Evolutionary conservation across 2,329 filamentous ascomycete species (phyloP).

Genomic region (Xylaria sp.): DNA sequence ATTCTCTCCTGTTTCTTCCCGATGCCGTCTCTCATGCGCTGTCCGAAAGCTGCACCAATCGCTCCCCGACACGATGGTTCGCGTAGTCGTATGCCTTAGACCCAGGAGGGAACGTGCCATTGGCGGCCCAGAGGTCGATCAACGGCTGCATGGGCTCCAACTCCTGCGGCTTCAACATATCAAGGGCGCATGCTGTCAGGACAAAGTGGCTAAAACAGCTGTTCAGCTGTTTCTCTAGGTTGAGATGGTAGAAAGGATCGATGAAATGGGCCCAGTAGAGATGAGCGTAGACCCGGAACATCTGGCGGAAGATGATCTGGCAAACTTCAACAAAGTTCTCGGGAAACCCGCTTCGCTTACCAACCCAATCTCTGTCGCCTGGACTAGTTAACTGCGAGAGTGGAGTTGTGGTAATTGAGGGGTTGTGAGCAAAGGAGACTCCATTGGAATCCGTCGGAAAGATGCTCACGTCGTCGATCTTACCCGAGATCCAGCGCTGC

Average conservation of each 20-base stretch:
- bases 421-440: constrained; percentile 73
- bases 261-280: constrained; percentile 97
- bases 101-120: constrained; percentile 85
- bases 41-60: constrained; percentile 62
- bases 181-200: constrained; percentile 80
- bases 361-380: constrained; percentile 80
- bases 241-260: constrained; percentile 85
- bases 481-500: constrained; percentile 96
- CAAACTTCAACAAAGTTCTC: constrained; percentile 89
- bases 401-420: constrained; percentile 67
- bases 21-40: constrained; percentile 37
- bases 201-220: constrained; percentile 90
- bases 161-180: constrained; percentile 88
- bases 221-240: constrained; percentile 83
- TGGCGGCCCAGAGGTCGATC: constrained; percentile 90
- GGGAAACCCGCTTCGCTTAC: constrained; percentile 93
- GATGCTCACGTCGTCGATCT: constrained; percentile 88
- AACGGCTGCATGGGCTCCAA: constrained; percentile 96
- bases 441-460: constrained; percentile 87
- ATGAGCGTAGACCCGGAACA: constrained; percentile 98
- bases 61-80: constrained; percentile 70
- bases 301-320: constrained; percentile 95
- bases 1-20: constrained; percentile 1
- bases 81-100: constrained; percentile 74
- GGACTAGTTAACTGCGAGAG: constrained; percentile 71